phyloP scores from a whole-genome alignment of 192 early-diverging fungal species.

The Coemansia sp. region DNA sequence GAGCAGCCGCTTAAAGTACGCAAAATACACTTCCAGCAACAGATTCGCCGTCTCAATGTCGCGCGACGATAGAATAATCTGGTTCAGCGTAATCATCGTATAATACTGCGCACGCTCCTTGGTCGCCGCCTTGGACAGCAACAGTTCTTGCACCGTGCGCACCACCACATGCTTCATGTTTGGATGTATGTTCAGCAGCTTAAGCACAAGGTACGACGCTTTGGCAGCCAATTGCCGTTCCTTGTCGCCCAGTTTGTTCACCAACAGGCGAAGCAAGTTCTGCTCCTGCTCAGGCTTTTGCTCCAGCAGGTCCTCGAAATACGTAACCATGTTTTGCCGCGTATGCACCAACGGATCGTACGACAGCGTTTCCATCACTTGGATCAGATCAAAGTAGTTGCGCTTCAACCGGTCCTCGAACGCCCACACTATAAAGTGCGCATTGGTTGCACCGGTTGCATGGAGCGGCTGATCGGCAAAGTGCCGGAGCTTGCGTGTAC shows the following conservation, averaged over 20 bases:
- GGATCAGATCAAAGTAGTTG: constrained; percentile 86
- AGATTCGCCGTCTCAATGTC: constrained; percentile 77
- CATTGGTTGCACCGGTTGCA: constrained; percentile 57
- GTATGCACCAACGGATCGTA: constrained; percentile 86
- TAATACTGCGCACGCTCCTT: constrained; percentile 87
- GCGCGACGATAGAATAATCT: constrained; percentile 77
- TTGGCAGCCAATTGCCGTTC: constrained; percentile 87
- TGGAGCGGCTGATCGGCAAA: constrained; percentile 88
- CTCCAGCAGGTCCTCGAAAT: constrained; percentile 74
- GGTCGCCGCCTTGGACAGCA: constrained; percentile 69
- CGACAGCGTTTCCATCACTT: constrained; percentile 80
- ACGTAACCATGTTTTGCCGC: constrained; percentile 74
- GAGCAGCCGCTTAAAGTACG: constrained; percentile 82
- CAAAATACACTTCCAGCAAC: constrained; percentile 89
- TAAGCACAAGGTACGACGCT: constrained; percentile 72
- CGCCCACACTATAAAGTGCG: constrained; percentile 86
- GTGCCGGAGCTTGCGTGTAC: constrained; percentile 82
- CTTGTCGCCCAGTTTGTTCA: constrained; percentile 95
- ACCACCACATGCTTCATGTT: constrained; percentile 89
- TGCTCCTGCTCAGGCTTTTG: constrained; percentile 96
- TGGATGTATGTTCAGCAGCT: constrained; percentile 73
- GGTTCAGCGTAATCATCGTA: constrained; percentile 87
- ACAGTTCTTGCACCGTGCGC: constrained; percentile 81
- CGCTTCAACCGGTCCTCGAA: constrained; percentile 96
- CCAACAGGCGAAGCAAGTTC: constrained; percentile 85